Evolutionary conservation across 2,329 filamentous ascomycete genomes (phyloP), one percentile per base, ranked within the genome.

Genomic region (Tolypocladium inflatum): DNA sequence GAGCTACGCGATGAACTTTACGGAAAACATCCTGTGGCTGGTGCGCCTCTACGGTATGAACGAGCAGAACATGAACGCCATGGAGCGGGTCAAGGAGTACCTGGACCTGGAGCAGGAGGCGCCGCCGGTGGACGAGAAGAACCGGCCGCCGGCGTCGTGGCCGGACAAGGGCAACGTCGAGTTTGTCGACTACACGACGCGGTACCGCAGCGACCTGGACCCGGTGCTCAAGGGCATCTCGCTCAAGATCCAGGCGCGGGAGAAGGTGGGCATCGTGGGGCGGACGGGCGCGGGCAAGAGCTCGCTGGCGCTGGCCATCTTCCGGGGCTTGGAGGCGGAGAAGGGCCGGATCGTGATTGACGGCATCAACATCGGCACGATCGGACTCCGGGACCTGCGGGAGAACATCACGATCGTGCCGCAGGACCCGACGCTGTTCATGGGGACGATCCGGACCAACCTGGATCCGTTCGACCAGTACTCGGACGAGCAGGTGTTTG

Each of bases 31-130:
- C 8, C 77, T 99, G 21, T 99, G 94, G 94, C 86, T 97, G 57
- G 92, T 99, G 37, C 87, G 94, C 53, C 80, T 97, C 17, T 99
- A 99, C 71, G 88, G 92, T 0, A 85, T 90, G 69, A 97, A 97
- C 67, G 94, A 99, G 75, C 94, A 99, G 74, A 97, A 97, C 74
- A 97, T 99, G 94, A 99, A 99, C 74, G 93, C 93, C 3, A 92
- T 97, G 54, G 94, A 99, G 75, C 90, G 94, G 68, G 88, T 99
- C 69, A 95, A 96, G 76, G 94, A 99, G 71, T 99, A 97, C 69
- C 82, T 97, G 41, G 91, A 97, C 51, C 89, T 99, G 1, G 93
- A 97, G 66, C 93, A 97, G 71, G 94, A 99, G 74, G 92, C 94
- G 1, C 78, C 82, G 0, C 80, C 89, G 1, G 78, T 96, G 45